Conservation (phyloP, 805 yeast genomes). For the Myxozyma kluyveri region DNA sequence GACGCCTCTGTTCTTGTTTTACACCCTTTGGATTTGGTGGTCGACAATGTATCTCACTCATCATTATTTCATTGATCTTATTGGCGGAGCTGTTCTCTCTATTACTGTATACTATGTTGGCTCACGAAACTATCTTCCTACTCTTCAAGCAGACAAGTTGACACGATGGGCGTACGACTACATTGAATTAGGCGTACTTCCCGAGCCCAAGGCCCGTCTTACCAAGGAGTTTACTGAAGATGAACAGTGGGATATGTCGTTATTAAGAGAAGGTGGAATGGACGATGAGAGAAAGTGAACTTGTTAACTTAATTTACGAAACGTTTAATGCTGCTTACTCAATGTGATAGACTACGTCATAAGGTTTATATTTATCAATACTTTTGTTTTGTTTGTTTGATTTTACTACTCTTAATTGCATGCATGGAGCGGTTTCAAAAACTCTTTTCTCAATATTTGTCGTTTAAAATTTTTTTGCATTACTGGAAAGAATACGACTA, state of each 20-base stretch:
- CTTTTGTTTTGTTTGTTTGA: too few relatives aligned
- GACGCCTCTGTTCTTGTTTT: constrained; percentile 61
- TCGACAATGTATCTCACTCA: constrained; percentile 96
- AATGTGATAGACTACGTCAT: too few relatives aligned
- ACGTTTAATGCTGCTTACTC: too few relatives aligned
- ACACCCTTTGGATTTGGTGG: constrained; percentile 97
- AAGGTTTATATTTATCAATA: too few relatives aligned
- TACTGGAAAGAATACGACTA: too few relatives aligned
- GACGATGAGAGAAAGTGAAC: too few relatives aligned
- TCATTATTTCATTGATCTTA: constrained; percentile 90
- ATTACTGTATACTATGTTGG: constrained; percentile 66
- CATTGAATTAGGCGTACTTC: constrained; percentile 34
- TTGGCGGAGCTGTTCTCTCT: constrained; percentile 88
- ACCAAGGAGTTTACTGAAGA: constrained; percentile 24
- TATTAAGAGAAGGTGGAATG: too few relatives aligned
- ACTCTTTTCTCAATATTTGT: too few relatives aligned
- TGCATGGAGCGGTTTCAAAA: too few relatives aligned
- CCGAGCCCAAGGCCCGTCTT: constrained; percentile 21
- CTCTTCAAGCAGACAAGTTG: constrained; percentile 39
- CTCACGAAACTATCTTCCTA: constrained; percentile 64
- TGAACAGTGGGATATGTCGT: constrained; percentile 23
- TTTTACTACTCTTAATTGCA: too few relatives aligned
- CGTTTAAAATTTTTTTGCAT: too few relatives aligned
- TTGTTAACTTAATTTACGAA: too few relatives aligned
- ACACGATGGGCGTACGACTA: constrained; percentile 46